A percentile compares a stretch with the other conserved stretches of the same genome.
These are phyloP conservation scores for Taphrina pruni DNA, from an alignment of 1,139 yeast genomes.

Conservation along the genomic window DNA sequence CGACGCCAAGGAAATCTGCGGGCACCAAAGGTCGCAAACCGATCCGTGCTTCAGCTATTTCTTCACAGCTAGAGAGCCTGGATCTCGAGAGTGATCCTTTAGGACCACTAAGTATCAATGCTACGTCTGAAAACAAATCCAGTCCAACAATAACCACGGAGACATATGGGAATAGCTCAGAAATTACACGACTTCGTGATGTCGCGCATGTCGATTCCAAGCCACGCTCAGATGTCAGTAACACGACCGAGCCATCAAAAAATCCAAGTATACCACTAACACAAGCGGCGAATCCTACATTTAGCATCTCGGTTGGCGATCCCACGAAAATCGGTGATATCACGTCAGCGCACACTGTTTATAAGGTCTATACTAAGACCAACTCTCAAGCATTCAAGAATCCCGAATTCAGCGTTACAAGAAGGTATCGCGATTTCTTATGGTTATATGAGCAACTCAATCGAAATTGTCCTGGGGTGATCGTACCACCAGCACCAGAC, in stretches of 20 bases:
- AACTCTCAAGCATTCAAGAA: conserved; percentile 54
- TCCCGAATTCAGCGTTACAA: conserved; percentile 61
- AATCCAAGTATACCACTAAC: conserved; percentile 41
- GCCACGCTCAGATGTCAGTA: background rate
- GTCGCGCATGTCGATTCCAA: background rate
- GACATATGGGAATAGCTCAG: conserved; percentile 1
- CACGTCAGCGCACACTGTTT: conserved; percentile 86
- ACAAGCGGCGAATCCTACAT: conserved; percentile 48
- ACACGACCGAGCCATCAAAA: background rate
- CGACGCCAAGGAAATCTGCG: conserved; percentile 10
- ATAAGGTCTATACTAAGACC: conserved; percentile 70
- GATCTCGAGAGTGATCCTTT: conserved; percentile 39
- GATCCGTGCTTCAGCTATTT: conserved; percentile 34
- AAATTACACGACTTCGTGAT: background rate
- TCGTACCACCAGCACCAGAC: conserved; percentile 96
- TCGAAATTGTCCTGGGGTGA: conserved; percentile 83
- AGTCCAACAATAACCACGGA: background rate
- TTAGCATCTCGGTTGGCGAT: conserved; percentile 81
- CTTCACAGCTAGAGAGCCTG: conserved; percentile 34
- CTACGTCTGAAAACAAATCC: background rate
- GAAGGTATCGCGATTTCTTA: conserved; percentile 82
- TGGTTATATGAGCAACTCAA: conserved; percentile 90
- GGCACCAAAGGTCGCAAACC: conserved; percentile 22
- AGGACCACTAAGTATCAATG: conserved; percentile 29
- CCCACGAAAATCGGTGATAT: conserved; percentile 92